Evolutionary conservation across 768 basidiomycete genomes (phyloP).

Genomic region (Psilocybe subaeruginosa): DNA sequence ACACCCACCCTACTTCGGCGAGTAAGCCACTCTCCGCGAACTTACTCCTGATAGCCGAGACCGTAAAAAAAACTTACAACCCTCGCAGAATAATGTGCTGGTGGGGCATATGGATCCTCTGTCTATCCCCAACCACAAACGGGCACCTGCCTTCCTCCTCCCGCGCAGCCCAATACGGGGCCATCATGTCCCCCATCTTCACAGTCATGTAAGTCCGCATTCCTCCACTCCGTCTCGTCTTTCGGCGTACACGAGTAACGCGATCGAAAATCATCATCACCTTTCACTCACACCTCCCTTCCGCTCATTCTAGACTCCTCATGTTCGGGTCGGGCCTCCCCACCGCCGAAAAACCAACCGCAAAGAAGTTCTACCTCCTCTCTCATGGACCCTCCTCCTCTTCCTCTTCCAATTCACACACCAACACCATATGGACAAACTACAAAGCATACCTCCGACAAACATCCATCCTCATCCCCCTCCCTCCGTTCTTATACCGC

Average conservation of each 20-base stretch:
- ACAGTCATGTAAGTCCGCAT: constrained; percentile 54
- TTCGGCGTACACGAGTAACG: neutral
- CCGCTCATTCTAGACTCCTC: constrained; percentile 36
- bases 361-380: constrained; percentile 59
- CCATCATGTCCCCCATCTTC: constrained; percentile 65
- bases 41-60: no score
- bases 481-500: constrained; percentile 59
- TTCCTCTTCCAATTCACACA: constrained; percentile 31
- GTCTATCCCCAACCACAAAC: constrained; percentile 59
- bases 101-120: constrained; percentile 69
- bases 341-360: constrained; percentile 68
- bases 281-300: neutral
- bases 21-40: constrained; percentile 37
- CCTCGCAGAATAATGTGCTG: constrained; percentile 55
- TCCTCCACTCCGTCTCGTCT: neutral
- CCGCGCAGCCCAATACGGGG: constrained; percentile 58
- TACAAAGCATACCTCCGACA: constrained; percentile 58
- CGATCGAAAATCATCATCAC: neutral
- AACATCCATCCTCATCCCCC: constrained; percentile 64
- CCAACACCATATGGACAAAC: constrained; percentile 39
- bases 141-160: constrained; percentile 43
- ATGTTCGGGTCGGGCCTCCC: constrained; percentile 75
- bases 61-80: neutral
- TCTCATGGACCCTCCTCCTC: constrained; percentile 35
- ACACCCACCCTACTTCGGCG: constrained; percentile 75